Percentiles rank a stretch among this genome's conserved stretches.
Conservation (phyloP, 2,329 filamentous ascomycete species). For the Beauveria caledonica region DNA sequence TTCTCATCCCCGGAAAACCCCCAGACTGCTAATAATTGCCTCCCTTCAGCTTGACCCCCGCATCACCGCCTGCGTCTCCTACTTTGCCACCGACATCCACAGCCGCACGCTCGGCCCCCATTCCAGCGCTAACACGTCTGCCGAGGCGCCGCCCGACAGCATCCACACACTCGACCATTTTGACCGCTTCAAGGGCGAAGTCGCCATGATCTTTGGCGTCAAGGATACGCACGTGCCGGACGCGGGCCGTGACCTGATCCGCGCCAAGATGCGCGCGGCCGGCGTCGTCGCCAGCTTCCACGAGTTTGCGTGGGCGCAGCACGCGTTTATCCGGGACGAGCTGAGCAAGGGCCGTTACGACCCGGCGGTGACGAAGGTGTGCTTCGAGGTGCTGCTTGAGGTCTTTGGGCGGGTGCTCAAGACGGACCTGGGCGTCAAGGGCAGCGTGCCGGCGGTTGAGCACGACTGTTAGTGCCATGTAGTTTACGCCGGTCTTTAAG, state of each 20-base stretch:
- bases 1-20: background rate
- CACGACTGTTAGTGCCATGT: slow-evolving; percentile 53
- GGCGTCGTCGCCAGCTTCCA: slow-evolving; percentile 72
- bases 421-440: slow-evolving; percentile 67
- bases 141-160: slow-evolving; percentile 26
- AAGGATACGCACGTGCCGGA: slow-evolving; percentile 85
- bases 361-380: slow-evolving; percentile 75
- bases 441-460: slow-evolving; percentile 54
- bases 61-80: slow-evolving; percentile 70
- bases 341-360: slow-evolving; percentile 91
- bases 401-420: slow-evolving; percentile 72
- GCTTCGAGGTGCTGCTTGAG: slow-evolving; percentile 85
- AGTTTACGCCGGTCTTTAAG: too few species aligned
- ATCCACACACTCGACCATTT: slow-evolving; percentile 47
- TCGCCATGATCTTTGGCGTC: slow-evolving; percentile 86
- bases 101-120: slow-evolving; percentile 62
- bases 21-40: too few species aligned
- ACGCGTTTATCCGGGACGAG: slow-evolving; percentile 91
- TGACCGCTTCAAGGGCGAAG: slow-evolving; percentile 67
- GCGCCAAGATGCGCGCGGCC: slow-evolving; percentile 69
- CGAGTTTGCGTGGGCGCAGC: slow-evolving; percentile 88
- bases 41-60: slow-evolving; percentile 56
- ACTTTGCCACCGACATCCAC: slow-evolving; percentile 91
- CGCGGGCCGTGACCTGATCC: slow-evolving; percentile 73
- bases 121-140: slow-evolving; percentile 37